Conservation (phyloP, 2,329 filamentous ascomycete genomes). For the Ophiostoma quercus region DNA sequence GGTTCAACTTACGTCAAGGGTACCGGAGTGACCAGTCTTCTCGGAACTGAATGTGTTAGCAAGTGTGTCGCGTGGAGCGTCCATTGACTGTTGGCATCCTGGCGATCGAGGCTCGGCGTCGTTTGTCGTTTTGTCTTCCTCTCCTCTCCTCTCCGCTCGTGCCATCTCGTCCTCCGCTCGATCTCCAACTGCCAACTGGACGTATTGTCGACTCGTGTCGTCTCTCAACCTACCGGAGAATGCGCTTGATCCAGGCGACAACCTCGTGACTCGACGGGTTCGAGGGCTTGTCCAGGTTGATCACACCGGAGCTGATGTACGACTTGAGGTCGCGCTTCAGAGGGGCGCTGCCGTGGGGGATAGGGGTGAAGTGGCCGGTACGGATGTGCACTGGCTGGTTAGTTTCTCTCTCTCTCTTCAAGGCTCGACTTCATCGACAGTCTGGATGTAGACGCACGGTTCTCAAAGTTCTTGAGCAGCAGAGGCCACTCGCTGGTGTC, state of each 20-base stretch:
- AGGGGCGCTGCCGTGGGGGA: conserved; percentile 85
- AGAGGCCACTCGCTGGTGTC: conserved; percentile 89
- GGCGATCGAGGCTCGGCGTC: conserved; percentile 7
- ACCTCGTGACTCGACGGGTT: conserved; percentile 99
- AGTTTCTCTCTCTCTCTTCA: conserved; percentile 15
- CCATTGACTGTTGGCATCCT: not conserved
- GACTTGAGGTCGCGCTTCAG: conserved; percentile 93
- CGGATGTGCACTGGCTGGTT: conserved; percentile 68
- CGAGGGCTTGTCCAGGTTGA: conserved; percentile 96
- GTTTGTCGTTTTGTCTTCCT: conserved; percentile 11
- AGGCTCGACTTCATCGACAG: conserved; percentile 4
- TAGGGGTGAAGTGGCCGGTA: conserved; percentile 94
- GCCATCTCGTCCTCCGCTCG: not conserved
- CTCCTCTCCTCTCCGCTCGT: not conserved
- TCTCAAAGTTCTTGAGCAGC: conserved; percentile 92
- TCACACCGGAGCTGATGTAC: conserved; percentile 94
- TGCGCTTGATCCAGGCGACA: conserved; percentile 98
- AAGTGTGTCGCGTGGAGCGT: not conserved
- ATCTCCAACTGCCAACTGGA: not conserved
- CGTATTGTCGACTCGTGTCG: not conserved
- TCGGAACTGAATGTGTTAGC: conserved; percentile 57
- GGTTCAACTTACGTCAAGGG: conserved; percentile 58
- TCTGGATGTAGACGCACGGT: conserved; percentile 55
- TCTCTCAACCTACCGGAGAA: conserved; percentile 62
- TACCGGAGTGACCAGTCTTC: conserved; percentile 97